Evolutionary conservation across 2,329 filamentous ascomycete species (phyloP).

Genomic region (Lecanicillium sp.): DNA sequence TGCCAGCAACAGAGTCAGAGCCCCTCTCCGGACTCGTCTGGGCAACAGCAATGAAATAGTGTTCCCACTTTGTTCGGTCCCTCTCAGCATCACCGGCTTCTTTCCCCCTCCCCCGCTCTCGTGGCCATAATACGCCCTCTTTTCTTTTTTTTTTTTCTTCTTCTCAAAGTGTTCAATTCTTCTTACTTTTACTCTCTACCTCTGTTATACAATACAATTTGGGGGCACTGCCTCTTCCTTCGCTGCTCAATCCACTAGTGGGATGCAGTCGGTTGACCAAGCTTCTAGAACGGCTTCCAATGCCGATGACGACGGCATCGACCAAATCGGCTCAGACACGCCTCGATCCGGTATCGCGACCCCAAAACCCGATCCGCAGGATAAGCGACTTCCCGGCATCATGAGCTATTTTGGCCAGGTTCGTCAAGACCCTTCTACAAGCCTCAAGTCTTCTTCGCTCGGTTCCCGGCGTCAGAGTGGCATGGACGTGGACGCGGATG

Average conservation of each 20-base stretch:
- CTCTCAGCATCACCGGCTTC: slow-evolving; percentile 16
- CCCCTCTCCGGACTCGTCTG: slow-evolving; percentile 21
- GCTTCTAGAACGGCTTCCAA: slow-evolving; percentile 42
- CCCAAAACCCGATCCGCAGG: slow-evolving; percentile 83
- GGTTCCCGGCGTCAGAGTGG: slow-evolving; percentile 27
- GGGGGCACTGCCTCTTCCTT: no score
- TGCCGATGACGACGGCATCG: slow-evolving; percentile 60
- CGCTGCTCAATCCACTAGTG: slow-evolving; percentile 9
- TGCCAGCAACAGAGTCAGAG: not conserved
- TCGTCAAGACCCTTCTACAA: slow-evolving; percentile 73
- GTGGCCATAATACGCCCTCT: not conserved
- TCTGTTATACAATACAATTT: slow-evolving; percentile 1
- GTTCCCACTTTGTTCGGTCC: slow-evolving; percentile 22
- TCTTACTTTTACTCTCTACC: slow-evolving; percentile 5
- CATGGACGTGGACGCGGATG: not conserved
- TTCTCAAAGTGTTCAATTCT: no score
- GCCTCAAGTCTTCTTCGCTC: slow-evolving; percentile 26
- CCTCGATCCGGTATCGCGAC: slow-evolving; percentile 89
- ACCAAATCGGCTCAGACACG: slow-evolving; percentile 76
- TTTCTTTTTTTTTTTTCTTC: not conserved
- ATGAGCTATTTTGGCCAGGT: slow-evolving; percentile 99
- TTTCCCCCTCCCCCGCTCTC: slow-evolving; percentile 1
- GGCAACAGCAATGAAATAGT: slow-evolving; percentile 33
- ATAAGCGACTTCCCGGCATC: slow-evolving; percentile 93
- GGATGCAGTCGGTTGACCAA: slow-evolving; percentile 44